These are phyloP conservation scores for Apostasia shenzhenica DNA, from an alignment of 106 monocot genomes.

Conservation along the genomic window DNA sequence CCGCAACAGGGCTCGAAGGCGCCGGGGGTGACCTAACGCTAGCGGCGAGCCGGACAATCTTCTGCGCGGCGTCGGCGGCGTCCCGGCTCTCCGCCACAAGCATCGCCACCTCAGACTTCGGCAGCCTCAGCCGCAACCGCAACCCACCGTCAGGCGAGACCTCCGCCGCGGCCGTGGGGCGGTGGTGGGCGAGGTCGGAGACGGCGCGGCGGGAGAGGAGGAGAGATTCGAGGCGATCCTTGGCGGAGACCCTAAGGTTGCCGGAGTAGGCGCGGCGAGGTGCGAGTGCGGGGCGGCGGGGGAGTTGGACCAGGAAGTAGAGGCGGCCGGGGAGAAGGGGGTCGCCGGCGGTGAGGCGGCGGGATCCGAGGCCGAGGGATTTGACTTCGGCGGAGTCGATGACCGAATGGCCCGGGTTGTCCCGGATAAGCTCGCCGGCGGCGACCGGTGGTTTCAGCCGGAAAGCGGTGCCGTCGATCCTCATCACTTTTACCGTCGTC, in stretches of 20 bases:
- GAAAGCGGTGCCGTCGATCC: slow-evolving; percentile 27
- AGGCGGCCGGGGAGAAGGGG: slow-evolving; percentile 14
- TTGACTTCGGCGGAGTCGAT: slow-evolving; percentile 25
- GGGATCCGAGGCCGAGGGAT: slow-evolving; percentile 14
- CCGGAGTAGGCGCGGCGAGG: slow-evolving; percentile 44
- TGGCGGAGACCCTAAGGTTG: slow-evolving; percentile 24
- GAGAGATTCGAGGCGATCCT: slow-evolving; percentile 48
- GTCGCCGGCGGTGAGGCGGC: slow-evolving; percentile 11
- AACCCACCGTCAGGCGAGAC: slow-evolving; percentile 7
- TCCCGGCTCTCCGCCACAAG: slow-evolving; percentile 44
- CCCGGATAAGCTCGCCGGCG: slow-evolving; percentile 13
- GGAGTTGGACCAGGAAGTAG: slow-evolving; percentile 35
- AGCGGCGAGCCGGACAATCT: slow-evolving; percentile 41
- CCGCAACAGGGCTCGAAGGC: not conserved
- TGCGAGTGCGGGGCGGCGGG: slow-evolving; percentile 14
- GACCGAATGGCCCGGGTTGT: slow-evolving; percentile 15
- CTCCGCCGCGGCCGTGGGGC: slow-evolving; percentile 2
- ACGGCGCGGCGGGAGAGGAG: slow-evolving; percentile 39
- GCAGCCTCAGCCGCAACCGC: slow-evolving; percentile 41
- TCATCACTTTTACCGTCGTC: slow-evolving; percentile 31
- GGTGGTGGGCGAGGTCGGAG: slow-evolving; percentile 21
- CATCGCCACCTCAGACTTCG: slow-evolving; percentile 42
- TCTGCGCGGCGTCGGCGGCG: slow-evolving; percentile 49
- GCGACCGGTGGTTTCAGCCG: slow-evolving; percentile 8
- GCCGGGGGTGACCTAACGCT: slow-evolving; percentile 2